Evolutionary conservation across 2,329 filamentous ascomycete species (phyloP), one percentile per base, ranked within the genome.

Genomic region (Botryosphaeria dothidea): DNA sequence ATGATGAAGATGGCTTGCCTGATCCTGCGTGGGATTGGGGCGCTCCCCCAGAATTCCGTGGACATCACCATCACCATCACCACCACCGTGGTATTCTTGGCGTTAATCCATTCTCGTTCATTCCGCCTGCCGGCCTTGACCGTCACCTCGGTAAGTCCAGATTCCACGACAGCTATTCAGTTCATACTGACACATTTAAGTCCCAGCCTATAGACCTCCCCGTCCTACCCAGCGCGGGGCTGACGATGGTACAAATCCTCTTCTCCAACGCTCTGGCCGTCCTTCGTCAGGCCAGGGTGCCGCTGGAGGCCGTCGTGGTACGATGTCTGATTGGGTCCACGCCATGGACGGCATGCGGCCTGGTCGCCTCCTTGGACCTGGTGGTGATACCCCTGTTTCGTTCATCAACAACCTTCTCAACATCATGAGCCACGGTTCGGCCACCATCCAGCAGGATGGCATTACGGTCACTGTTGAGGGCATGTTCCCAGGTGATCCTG

Each of bases 211-310:
- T 69, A 79, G 83, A 67, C 78, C 80, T 7, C 84, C 88, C 70
- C 82, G 86, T 65, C 77, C 84, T 21, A 81, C 85, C 34, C 79
- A 85, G 61, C 83, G 85, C 65, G 83, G 83, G 29, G 84, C 85
- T 36, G 92, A 97, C 68, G 93, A 97, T 74, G 93, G 92, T 3
- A 84, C 88, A 23, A 97, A 98, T 73, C 94, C 94, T 48, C 83
- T 98, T 13, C 86, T 98, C 62, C 90, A 93, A 68, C 89, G 92
- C 64, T 77, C 78, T 51, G 80, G 79, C 66, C 74, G 76, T 23
- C 67, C 73, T 4, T 66, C 70, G 23, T 65, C 70, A 19, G 71
- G 72, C n/a, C 17, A 67, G 58, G 27, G 51, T 21, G 25, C 41
- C 23, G n/a, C 41, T n/a, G 43, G 29, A 15, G 41, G 48, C 31